These are phyloP conservation scores for Phialophora tarda DNA, from an alignment of 2,329 filamentous ascomycete species.

Conservation along the genomic window DNA sequence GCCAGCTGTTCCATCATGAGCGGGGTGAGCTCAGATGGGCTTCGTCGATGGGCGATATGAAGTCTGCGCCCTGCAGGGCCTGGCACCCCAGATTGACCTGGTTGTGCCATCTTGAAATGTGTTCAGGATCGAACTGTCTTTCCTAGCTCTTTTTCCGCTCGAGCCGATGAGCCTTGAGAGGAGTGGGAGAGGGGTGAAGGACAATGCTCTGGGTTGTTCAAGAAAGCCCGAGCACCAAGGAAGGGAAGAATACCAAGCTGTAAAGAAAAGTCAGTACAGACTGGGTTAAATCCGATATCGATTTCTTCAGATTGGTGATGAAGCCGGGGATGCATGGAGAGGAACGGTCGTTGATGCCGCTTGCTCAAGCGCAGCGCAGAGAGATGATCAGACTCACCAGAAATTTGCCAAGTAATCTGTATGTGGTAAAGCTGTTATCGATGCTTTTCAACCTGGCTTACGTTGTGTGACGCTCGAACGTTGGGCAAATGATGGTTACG, in stretches of 20 bases:
- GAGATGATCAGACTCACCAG: constrained; percentile 11
- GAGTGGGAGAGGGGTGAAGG: background rate
- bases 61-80: constrained; percentile 86
- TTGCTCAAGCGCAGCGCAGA: background rate
- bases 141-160: constrained; percentile 21
- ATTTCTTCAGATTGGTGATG: background rate
- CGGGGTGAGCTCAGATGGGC: constrained; percentile 94
- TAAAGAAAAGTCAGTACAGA: background rate
- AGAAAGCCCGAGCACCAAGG: constrained; percentile 7
- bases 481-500: constrained; percentile 19
- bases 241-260: constrained; percentile 15
- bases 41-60: constrained; percentile 96
- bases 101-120: constrained; percentile 65
- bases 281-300: background rate
- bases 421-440: constrained; percentile 5
- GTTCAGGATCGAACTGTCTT: constrained; percentile 14
- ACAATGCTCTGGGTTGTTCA: constrained; percentile 8
- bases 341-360: background rate
- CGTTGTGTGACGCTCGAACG: constrained; percentile 18
- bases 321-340: background rate
- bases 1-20: constrained; percentile 99
- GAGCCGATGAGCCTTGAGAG: background rate
- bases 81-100: constrained; percentile 60
- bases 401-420: background rate
- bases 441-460: constrained; percentile 19